Base-by-base conservation (phyloP, 2,329 filamentous ascomycete species). In the Simplicillium sp. region DNA sequence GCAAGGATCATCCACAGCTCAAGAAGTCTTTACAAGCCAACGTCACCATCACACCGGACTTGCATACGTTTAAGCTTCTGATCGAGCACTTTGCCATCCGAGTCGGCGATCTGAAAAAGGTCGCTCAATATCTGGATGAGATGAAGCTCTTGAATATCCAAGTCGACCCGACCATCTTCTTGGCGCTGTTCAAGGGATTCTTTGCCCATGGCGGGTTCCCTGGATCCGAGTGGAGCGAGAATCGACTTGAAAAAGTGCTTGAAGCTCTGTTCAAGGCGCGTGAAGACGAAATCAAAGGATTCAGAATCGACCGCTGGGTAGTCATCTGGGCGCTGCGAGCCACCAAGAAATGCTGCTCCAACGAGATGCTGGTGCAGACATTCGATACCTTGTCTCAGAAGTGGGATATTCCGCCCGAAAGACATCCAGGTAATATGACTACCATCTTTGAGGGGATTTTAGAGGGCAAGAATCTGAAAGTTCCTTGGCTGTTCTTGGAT, bases 161-260 rank as follows among this genome's bases (percentile, higher is more conserved):
- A 0, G 65, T 90, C 13, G 79, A 90, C 45, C 84, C 83, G 6
- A 75, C 82, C 43, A 75, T 94, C 17, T 96, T 90, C 53, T 68
- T 92, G 31, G 73, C 83, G 7, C 67, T 97, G 3, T 85, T 97
- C 62, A 82, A 87, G 51, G 88, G 85, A 0, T 98, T 97, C 55
- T 70, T 73, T 28, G 59, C 66, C 3, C 82, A 95, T 54, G 90
- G 89, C 11, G 80, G 78, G 18, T 55, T 67, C 17, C 67, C 47
- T 1, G 60, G 80, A 47, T 80, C 80, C 0, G 70, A 77, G 11
- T 98, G 92, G 90, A 87, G 77, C 20, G 65, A 68, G 25, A 61
- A 73, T 48, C 73, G 79, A n/a, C 72, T 97, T 3, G 71, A 82
- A 34, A 70, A 68, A 34, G 76, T 87, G 11, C 84, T 84, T 71